These are phyloP conservation scores for Lipomyces sp. DNA, from an alignment of 805 yeast genomes.

Conservation along the genomic window DNA sequence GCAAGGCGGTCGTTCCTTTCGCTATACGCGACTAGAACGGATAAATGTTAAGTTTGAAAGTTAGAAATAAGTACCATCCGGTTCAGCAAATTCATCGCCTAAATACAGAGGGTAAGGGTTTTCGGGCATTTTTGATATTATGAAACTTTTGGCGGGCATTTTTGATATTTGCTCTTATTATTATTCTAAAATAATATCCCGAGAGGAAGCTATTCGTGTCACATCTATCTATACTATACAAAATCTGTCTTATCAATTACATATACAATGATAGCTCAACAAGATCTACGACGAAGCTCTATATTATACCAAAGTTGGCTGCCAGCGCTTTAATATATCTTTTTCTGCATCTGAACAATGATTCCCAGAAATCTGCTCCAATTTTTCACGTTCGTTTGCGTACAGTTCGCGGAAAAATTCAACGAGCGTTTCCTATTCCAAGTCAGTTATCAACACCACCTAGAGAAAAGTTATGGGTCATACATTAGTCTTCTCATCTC, in stretches of 20 bases:
- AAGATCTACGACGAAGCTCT: background rate
- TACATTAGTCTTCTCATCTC: constrained; percentile 30
- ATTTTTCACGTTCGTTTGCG: constrained; percentile 16
- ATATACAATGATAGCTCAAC: constrained; percentile 1
- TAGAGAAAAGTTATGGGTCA: background rate
- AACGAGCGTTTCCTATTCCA: constrained; percentile 10
- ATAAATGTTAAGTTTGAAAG: too few relatives aligned
- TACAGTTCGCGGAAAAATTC: constrained; percentile 13
- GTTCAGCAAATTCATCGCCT: too few relatives aligned
- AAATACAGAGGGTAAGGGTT: too few relatives aligned
- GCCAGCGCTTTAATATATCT: constrained; percentile 22
- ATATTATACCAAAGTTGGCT: background rate
- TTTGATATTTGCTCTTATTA: too few relatives aligned
- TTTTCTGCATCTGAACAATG: constrained; percentile 22
- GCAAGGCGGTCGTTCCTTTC: too few relatives aligned
- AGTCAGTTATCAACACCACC: background rate
- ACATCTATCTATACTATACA: background rate
- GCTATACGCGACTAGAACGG: too few relatives aligned
- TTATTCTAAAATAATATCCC: background rate
- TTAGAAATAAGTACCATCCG: too few relatives aligned
- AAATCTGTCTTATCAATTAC: background rate
- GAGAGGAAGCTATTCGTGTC: background rate
- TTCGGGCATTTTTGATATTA: too few relatives aligned
- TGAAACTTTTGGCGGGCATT: too few relatives aligned
- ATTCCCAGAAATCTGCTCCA: constrained; percentile 11